Conservation (phyloP, 257 asterid genomes). For the Solanum neorickii region DNA sequence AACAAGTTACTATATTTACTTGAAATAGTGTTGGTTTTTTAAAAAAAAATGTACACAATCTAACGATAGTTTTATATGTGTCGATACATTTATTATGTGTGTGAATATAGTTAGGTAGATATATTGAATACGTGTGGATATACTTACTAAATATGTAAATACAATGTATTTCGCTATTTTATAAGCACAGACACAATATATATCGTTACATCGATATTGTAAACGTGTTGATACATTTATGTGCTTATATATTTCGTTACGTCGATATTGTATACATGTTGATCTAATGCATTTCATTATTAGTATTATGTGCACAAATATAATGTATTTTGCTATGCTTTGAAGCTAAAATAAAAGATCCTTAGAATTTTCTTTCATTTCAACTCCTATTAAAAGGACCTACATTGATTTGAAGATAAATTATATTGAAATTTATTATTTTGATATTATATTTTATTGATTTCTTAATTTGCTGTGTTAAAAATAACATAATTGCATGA, state of each 20-base stretch:
- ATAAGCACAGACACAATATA: too few relatives aligned
- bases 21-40: neutral
- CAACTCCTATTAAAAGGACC: neutral
- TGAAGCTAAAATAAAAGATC: neutral
- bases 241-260: too few relatives aligned
- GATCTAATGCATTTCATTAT: neutral
- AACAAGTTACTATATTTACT: neutral
- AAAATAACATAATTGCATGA: neutral
- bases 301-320: neutral
- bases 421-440: neutral
- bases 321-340: neutral
- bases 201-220: neutral
- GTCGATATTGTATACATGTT: neutral
- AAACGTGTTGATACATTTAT: neutral
- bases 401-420: neutral
- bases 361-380: neutral
- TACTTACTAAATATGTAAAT: accelerated
- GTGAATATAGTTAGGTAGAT: neutral
- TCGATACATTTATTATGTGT: neutral
- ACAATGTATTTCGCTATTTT: too few relatives aligned
- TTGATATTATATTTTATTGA: neutral
- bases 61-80: neutral
- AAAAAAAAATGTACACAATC: neutral
- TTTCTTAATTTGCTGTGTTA: neutral
- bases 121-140: neutral